Evolutionary conservation across 345 rosid genomes (phyloP).

Genomic region (Eucalyptus globulus): DNA sequence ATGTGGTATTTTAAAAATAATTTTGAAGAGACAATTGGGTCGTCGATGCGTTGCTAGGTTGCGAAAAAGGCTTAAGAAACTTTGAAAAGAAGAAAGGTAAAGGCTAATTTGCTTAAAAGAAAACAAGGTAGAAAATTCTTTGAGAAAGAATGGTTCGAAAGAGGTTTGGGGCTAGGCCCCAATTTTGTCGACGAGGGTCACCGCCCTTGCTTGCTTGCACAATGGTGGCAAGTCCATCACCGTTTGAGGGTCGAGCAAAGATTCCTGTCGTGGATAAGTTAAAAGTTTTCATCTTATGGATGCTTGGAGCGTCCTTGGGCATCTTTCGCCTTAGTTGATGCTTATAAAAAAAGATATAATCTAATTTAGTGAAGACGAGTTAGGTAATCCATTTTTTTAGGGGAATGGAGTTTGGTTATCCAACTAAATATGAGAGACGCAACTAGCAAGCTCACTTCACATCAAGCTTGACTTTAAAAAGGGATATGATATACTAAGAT

Average conservation of each 20-base stretch:
- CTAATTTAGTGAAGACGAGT: background rate
- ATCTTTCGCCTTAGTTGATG: background rate
- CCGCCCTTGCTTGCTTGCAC: background rate
- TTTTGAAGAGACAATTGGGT: accelerated
- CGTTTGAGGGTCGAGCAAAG: background rate
- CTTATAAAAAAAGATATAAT: background rate
- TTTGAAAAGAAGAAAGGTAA: background rate
- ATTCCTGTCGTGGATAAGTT: background rate
- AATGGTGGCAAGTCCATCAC: background rate
- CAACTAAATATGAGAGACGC: background rate
- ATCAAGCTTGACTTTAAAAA: background rate
- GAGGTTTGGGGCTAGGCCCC: background rate
- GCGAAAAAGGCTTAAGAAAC: background rate
- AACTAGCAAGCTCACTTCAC: background rate
- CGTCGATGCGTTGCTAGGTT: accelerated
- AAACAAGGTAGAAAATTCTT: too few relatives aligned
- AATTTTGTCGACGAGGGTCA: background rate
- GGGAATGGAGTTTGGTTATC: background rate
- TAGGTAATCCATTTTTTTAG: background rate
- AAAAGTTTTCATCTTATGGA: background rate
- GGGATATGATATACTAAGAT: background rate
- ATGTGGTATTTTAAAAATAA: background rate
- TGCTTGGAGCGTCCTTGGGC: background rate
- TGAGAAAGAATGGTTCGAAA: background rate
- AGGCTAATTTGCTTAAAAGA: background rate